phyloP scores from a whole-genome alignment of 306 rosid species.

The Malus sieversii region DNA sequence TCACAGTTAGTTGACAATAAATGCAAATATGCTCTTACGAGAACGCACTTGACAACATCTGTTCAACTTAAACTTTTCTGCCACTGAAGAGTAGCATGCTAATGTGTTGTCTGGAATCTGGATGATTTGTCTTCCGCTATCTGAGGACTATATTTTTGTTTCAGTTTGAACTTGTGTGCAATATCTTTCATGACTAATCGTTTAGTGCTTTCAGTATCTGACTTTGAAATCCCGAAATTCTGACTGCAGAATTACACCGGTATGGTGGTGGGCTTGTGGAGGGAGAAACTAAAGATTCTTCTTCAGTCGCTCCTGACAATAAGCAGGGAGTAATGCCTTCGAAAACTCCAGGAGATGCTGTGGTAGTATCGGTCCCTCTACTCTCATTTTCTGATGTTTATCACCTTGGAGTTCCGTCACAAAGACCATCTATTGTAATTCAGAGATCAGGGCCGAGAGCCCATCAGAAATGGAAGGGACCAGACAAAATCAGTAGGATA shows the following conservation, averaged over 20 bases:
- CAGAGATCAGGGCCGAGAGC: constrained; percentile 85
- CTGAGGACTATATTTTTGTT: background rate
- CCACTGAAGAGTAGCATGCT: background rate
- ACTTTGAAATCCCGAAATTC: constrained; percentile 7
- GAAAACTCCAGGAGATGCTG: constrained; percentile 52
- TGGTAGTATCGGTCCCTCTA: constrained; percentile 53
- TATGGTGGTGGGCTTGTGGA: constrained; percentile 91
- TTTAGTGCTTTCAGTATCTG: background rate
- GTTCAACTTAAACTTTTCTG: background rate
- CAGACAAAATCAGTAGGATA: constrained; percentile 96
- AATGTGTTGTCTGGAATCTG: background rate
- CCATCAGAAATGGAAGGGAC: constrained; percentile 98
- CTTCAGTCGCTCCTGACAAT: constrained; percentile 43
- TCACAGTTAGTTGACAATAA: constrained; percentile 1
- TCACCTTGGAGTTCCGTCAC: constrained; percentile 76
- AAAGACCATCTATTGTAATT: constrained; percentile 63
- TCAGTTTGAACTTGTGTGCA: background rate
- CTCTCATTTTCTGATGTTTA: constrained; percentile 69
- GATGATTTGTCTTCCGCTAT: background rate
- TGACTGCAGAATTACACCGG: constrained; percentile 68
- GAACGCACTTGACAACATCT: background rate
- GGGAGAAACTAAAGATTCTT: constrained; percentile 63
- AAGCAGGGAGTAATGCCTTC: constrained; percentile 60
- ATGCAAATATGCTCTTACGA: background rate
- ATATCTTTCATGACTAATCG: background rate